phyloP scores from a whole-genome alignment of 352 stramenopile species.

The Aphanomyces invadans region DNA sequence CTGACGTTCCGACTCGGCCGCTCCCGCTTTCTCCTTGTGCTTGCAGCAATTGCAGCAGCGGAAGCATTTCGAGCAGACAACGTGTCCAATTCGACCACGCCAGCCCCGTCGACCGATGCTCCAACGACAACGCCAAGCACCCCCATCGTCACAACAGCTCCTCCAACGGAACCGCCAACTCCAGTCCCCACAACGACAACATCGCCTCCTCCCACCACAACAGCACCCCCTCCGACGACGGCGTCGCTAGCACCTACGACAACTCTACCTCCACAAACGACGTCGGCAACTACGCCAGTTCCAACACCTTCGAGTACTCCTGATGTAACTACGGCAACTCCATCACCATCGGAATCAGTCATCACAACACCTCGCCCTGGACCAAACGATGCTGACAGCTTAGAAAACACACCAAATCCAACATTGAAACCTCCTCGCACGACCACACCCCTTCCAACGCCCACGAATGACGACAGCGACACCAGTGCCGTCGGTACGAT shows the following conservation, averaged over 20 bases:
- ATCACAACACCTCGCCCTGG: neutral
- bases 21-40: neutral
- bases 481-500: neutral
- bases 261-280: neutral
- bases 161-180: neutral
- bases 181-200: neutral
- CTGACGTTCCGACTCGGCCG: too few relatives aligned
- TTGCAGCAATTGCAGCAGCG: neutral
- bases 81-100: neutral
- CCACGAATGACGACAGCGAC: neutral
- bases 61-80: neutral
- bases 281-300: neutral
- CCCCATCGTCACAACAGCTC: neutral
- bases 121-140: neutral
- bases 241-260: neutral
- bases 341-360: neutral
- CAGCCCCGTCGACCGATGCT: neutral
- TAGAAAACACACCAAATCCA: neutral
- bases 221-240: neutral
- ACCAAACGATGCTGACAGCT: neutral
- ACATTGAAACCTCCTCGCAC: neutral
- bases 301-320: too few relatives aligned
- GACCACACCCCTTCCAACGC: neutral
- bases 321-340: neutral
- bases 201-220: neutral